Conservation (phyloP, 78 protist genomes). For the Dictyostelium discoideum region DNA sequence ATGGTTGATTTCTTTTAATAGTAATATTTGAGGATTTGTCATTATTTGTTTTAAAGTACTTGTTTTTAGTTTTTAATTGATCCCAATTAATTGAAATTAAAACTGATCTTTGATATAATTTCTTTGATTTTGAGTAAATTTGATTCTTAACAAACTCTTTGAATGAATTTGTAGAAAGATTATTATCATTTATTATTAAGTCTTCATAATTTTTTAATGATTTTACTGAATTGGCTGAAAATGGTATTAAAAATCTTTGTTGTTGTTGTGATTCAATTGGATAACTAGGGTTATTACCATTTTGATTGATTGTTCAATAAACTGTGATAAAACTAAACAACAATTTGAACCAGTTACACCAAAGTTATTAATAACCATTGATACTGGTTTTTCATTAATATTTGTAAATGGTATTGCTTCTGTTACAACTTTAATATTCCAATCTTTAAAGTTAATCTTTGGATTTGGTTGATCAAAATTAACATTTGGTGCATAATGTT, state of each 20-base stretch:
- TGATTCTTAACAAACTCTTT: slow-evolving; percentile 14
- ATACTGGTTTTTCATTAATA: not conserved
- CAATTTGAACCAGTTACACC: slow-evolving; percentile 90
- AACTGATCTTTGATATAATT: not conserved
- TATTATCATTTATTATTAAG: not conserved
- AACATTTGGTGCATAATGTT: slow-evolving; percentile 46
- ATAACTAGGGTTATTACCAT: not conserved
- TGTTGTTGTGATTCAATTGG: not conserved
- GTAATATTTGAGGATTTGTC: not conserved
- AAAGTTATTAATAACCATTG: slow-evolving; percentile 82
- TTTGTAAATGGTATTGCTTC: slow-evolving; percentile 30
- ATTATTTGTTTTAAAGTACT: not conserved
- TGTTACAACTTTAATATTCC: slow-evolving; percentile 58
- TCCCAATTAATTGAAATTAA: slow-evolving; percentile 26
- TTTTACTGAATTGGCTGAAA: not conserved
- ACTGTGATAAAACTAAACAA: slow-evolving; percentile 52
- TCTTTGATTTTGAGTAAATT: not conserved
- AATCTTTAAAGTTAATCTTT: slow-evolving; percentile 53
- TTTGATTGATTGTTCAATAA: not conserved
- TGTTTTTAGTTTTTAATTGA: not conserved
- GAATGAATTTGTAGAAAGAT: not conserved
- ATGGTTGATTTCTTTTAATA: not conserved
- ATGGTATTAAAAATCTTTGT: slow-evolving; percentile 19
- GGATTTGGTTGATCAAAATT: slow-evolving; percentile 54
- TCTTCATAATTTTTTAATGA: not conserved